A percentile compares a stretch with the other conserved stretches of the same genome.
These are phyloP conservation scores for Corymbia citriodora DNA, from an alignment of 441 rosid species.

Conservation along the genomic window DNA sequence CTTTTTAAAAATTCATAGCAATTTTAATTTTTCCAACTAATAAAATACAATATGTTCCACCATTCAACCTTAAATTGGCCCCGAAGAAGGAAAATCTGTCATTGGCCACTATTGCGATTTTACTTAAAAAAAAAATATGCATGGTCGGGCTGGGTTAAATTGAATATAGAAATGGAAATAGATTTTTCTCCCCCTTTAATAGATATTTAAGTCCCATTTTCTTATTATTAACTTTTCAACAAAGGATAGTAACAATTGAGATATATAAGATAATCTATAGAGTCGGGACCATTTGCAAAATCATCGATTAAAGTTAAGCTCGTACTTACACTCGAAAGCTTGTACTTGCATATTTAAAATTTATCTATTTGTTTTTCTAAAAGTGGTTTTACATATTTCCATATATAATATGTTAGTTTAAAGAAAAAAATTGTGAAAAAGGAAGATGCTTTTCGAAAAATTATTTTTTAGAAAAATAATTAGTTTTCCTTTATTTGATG, in stretches of 20 bases:
- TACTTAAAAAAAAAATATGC: background rate
- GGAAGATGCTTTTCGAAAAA: too few relatives aligned
- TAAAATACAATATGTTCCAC: background rate
- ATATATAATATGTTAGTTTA: background rate
- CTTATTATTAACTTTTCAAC: background rate
- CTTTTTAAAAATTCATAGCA: background rate
- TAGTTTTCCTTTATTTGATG: too few relatives aligned
- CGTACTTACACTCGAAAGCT: background rate
- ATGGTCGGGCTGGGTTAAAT: background rate
- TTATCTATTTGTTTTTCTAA: background rate
- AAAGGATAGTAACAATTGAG: background rate
- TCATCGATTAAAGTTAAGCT: background rate
- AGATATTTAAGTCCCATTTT: background rate
- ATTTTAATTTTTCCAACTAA: background rate
- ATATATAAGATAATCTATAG: background rate
- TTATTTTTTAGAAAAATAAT: too few relatives aligned
- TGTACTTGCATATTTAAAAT: background rate
- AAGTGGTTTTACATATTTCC: background rate
- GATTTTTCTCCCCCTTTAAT: background rate
- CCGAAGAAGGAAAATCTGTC: background rate
- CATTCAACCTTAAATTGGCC: background rate
- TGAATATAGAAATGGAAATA: fast-evolving
- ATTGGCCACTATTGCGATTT: background rate
- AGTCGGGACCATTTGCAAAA: background rate
- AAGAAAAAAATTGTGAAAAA: too few relatives aligned